These are phyloP conservation scores for Entomortierella lignicola DNA, from an alignment of 192 early-diverging fungal species.

Conservation along the genomic window DNA sequence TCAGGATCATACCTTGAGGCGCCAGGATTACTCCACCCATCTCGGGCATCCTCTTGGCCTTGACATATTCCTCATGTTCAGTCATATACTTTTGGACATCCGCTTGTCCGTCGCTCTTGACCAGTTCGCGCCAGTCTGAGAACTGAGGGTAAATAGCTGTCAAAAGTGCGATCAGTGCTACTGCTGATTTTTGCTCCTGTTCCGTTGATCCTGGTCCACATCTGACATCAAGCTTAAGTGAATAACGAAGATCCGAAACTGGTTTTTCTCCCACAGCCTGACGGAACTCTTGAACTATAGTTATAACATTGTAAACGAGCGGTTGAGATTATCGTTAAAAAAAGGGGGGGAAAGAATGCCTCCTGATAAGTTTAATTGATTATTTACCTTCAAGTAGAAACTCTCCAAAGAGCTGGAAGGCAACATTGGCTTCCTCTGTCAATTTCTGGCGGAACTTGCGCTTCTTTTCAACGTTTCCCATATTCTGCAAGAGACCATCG, in stretches of 20 bases:
- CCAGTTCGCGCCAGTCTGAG: conserved; percentile 90
- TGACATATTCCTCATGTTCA: conserved; percentile 62
- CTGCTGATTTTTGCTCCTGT: conserved; percentile 78
- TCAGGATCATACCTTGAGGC: conserved; percentile 62
- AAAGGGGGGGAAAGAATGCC: too few species aligned
- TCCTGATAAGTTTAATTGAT: too few species aligned
- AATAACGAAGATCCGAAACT: conserved; percentile 79
- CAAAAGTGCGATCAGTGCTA: conserved; percentile 80
- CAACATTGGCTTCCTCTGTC: conserved; percentile 83
- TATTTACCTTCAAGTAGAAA: conserved; percentile 84
- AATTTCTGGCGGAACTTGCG: conserved; percentile 68
- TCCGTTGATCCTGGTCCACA: conserved; percentile 70
- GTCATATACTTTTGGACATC: conserved; percentile 78
- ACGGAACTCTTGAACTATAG: conserved; percentile 86
- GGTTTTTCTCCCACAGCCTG: conserved; percentile 79
- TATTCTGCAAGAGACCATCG: conserved; percentile 87
- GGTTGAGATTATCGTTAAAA: too few species aligned
- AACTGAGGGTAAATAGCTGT: conserved; percentile 83
- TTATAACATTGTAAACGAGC: too few species aligned
- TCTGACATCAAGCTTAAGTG: conserved; percentile 81
- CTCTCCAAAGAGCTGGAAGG: conserved; percentile 94
- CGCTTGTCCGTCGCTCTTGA: conserved; percentile 81
- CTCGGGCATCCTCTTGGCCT: conserved; percentile 58
- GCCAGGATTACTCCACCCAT: conserved; percentile 60
- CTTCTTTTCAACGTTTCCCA: conserved; percentile 69